Evolutionary conservation across 1,284 basidiomycete species (phyloP).

Genomic region (Pisolithus thermaeus): DNA sequence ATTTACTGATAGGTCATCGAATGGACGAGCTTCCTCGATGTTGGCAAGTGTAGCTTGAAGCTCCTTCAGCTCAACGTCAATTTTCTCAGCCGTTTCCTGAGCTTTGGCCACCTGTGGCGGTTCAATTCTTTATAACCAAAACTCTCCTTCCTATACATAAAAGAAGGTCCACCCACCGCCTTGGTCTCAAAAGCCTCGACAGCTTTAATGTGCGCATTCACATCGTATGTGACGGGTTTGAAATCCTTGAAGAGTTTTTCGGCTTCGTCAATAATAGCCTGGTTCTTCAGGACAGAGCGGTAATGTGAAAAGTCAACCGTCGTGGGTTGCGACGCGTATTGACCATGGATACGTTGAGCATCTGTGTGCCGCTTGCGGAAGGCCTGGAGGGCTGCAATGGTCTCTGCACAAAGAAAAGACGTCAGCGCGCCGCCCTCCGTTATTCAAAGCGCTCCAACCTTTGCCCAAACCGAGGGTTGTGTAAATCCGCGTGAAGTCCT

Average conservation of each 20-base stretch:
- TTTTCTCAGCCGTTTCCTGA: constrained; percentile 86
- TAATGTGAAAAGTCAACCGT: constrained; percentile 90
- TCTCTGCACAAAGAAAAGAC: constrained; percentile 51
- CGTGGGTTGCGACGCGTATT: constrained; percentile 69
- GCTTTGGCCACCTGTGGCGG: constrained; percentile 77
- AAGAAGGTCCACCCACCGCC: constrained; percentile 62
- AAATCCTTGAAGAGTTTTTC: constrained; percentile 88
- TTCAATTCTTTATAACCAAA: constrained; percentile 1
- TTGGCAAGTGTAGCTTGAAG: constrained; percentile 94
- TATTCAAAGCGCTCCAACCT: constrained; percentile 45
- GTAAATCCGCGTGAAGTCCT: constrained; percentile 95
- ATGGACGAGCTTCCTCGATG: constrained; percentile 96
- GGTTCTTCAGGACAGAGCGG: constrained; percentile 89
- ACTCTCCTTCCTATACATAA: background rate
- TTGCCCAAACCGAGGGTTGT: constrained; percentile 87
- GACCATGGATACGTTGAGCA: constrained; percentile 72
- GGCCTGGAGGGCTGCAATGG: constrained; percentile 81
- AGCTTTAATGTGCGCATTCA: constrained; percentile 85
- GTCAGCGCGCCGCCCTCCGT: background rate
- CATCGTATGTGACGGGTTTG: constrained; percentile 97
- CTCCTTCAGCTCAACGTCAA: constrained; percentile 88
- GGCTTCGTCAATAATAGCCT: constrained; percentile 85
- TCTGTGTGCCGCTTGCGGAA: constrained; percentile 96
- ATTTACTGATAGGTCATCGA: constrained; percentile 91
- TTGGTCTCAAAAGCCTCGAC: constrained; percentile 97